A percentile compares a stretch with the other conserved stretches of the same genome.
These are phyloP conservation scores for Murraya paniculata DNA, from an alignment of 345 rosid genomes.

Conservation along the genomic window DNA sequence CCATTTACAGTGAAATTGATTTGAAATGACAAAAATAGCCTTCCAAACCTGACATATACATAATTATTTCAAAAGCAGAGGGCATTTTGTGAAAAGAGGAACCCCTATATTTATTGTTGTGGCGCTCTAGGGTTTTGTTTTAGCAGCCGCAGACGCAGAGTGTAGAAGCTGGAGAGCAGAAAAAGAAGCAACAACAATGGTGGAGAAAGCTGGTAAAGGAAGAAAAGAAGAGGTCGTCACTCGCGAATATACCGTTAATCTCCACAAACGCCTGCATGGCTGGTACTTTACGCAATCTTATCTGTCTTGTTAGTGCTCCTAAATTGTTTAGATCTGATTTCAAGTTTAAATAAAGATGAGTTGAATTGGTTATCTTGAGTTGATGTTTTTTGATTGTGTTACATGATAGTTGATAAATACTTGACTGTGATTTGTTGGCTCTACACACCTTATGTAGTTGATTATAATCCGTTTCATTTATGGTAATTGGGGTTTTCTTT, in stretches of 20 bases:
- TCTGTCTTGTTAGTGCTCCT: neutral
- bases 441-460: neutral
- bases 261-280: constrained; percentile 67
- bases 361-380: neutral
- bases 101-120: constrained; percentile 6
- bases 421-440: neutral
- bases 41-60: neutral
- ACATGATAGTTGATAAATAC: neutral
- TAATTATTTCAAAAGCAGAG: neutral
- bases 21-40: neutral
- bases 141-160: constrained; percentile 6
- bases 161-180: neutral
- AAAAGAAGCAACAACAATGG: constrained; percentile 27
- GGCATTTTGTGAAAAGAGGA: neutral
- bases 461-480: neutral
- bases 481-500: neutral
- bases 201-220: constrained; percentile 46
- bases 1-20: neutral
- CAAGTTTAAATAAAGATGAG: neutral
- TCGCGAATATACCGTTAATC: constrained; percentile 67
- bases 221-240: constrained; percentile 68
- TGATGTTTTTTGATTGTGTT: neutral
- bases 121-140: constrained; percentile 16
- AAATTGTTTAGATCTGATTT: neutral
- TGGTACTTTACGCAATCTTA: constrained; percentile 30